Percentiles rank a stretch among this genome's conserved stretches.
phyloP scores from a whole-genome alignment of 2,329 filamentous ascomycete species.

The Rutstroemia sydowiana region DNA sequence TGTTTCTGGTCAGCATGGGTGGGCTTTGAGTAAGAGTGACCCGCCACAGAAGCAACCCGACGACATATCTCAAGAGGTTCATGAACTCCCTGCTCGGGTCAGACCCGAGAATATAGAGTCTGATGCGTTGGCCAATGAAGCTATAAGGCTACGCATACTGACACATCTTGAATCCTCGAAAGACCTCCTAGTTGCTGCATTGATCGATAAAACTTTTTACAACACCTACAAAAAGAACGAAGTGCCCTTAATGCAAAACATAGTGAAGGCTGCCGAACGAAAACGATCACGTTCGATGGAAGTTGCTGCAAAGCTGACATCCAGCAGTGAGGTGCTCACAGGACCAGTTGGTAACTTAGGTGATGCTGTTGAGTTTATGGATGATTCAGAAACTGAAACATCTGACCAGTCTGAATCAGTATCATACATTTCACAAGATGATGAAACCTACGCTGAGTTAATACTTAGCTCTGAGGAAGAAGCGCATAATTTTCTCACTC shows the following conservation, averaged over 20 bases:
- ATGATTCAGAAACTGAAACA: constrained; percentile 16
- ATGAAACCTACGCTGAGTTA: constrained; percentile 15
- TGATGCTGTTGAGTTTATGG: constrained; percentile 2
- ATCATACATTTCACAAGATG: background rate
- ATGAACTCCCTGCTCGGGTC: constrained; percentile 7
- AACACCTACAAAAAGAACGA: constrained; percentile 40
- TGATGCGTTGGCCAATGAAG: constrained; percentile 15
- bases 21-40: constrained; percentile 39
- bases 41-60: background rate
- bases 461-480: constrained; percentile 24
- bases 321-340: too few species aligned
- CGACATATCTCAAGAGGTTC: constrained; percentile 4
- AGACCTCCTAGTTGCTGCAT: constrained; percentile 38
- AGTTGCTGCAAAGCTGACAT: constrained; percentile 5
- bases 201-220: constrained; percentile 38
- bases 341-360: background rate
- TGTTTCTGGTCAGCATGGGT: constrained; percentile 41
- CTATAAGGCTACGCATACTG: constrained; percentile 36
- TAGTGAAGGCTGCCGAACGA: constrained; percentile 23
- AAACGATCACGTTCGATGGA: constrained; percentile 10
- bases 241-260: constrained; percentile 29
- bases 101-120: constrained; percentile 4
- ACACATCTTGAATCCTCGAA: constrained; percentile 33
- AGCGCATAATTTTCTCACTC: constrained; percentile 24
- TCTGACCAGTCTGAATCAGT: constrained; percentile 3